Conservation (phyloP, 2,329 filamentous ascomycete genomes). For the Aureobasidium sp. region DNA sequence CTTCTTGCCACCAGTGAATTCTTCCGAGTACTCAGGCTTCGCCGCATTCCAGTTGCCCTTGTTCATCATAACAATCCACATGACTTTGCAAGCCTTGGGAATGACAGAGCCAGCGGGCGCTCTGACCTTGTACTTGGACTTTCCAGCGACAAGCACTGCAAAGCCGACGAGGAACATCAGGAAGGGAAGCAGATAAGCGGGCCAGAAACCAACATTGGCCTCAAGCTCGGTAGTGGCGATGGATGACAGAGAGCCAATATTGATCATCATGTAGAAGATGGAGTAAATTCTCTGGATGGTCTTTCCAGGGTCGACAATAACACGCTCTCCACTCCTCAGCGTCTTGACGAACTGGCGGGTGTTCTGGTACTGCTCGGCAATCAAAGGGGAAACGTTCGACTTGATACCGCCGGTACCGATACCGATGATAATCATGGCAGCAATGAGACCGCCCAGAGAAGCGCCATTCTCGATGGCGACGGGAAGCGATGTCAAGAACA, state of each 20-base stretch:
- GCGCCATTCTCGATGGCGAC: slow-evolving; percentile 53
- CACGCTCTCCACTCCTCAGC: slow-evolving; percentile 37
- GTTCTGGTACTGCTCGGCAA: slow-evolving; percentile 43
- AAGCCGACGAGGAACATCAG: slow-evolving; percentile 58
- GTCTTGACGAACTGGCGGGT: slow-evolving; percentile 36
- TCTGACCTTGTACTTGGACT: slow-evolving; percentile 34
- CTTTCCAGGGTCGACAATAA: slow-evolving; percentile 42
- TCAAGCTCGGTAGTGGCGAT: slow-evolving; percentile 65
- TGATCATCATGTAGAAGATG: slow-evolving; percentile 67
- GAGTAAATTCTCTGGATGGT: slow-evolving; percentile 42
- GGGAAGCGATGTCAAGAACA: slow-evolving; percentile 60
- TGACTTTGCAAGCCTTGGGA: slow-evolving; percentile 56
- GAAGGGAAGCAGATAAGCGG: slow-evolving; percentile 56
- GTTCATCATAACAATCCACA: slow-evolving; percentile 49
- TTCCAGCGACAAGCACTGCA: slow-evolving; percentile 41
- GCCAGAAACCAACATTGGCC: slow-evolving; percentile 59
- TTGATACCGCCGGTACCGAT: slow-evolving; percentile 76
- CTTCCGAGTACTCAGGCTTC: slow-evolving; percentile 59
- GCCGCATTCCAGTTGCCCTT: slow-evolving; percentile 51
- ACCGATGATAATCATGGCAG: slow-evolving; percentile 62
- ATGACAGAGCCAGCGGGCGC: slow-evolving; percentile 58
- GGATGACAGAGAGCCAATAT: slow-evolving; percentile 59
- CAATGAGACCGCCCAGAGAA: slow-evolving; percentile 57
- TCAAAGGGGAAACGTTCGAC: slow-evolving; percentile 58
- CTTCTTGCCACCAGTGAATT: slow-evolving; percentile 37